Conservation (phyloP, 176 grass and related monocot species). For the Otatea glauca region DNA sequence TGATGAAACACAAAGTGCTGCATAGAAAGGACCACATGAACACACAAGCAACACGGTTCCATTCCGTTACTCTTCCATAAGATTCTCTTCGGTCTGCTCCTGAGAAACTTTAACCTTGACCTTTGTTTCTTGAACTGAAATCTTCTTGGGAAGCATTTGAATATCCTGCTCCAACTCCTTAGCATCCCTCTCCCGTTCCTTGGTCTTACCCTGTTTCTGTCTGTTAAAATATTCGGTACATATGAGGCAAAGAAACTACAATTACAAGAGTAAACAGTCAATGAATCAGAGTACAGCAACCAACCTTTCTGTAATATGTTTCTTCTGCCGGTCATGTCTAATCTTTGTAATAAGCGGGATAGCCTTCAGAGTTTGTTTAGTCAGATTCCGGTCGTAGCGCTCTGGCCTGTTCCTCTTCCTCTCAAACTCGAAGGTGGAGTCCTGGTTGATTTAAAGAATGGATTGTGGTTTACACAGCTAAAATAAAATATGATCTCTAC, state of each 20-base stretch:
- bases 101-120: conserved; percentile 60
- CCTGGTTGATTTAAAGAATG: conserved; percentile 47
- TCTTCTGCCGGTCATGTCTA: conserved; percentile 59
- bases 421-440: conserved; percentile 93
- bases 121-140: conserved; percentile 47
- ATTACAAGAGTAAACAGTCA: background rate
- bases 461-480: background rate
- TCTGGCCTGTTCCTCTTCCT: conserved; percentile 93
- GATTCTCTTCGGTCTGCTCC: conserved; percentile 48
- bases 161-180: conserved; percentile 78
- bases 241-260: background rate
- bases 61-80: conserved; percentile 69
- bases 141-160: conserved; percentile 51
- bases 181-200: conserved; percentile 36
- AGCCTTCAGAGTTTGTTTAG: conserved; percentile 64
- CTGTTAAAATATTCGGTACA: conserved; percentile 38
- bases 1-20: background rate
- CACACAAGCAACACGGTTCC: background rate
- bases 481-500: background rate
- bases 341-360: conserved; percentile 76
- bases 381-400: conserved; percentile 78
- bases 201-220: conserved; percentile 53
- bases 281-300: background rate
- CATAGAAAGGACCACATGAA: background rate
- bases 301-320: conserved; percentile 67